Evolutionary conservation across 192 early-diverging fungal species (phyloP).

Genomic region (Mortierella hygrophila): DNA sequence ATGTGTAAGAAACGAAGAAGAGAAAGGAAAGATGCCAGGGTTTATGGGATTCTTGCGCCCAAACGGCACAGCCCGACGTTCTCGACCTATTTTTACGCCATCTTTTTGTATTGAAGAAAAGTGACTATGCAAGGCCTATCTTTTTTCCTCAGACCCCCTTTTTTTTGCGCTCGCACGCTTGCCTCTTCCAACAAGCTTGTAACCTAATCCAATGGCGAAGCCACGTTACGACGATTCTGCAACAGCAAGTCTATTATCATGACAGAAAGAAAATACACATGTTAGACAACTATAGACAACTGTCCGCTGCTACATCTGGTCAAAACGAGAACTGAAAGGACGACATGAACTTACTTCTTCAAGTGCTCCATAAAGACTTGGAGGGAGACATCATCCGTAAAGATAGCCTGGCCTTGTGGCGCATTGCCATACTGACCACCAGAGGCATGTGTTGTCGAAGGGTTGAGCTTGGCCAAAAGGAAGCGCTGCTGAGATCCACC

Average conservation of each 20-base stretch:
- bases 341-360: constrained; percentile 73
- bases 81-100: background rate
- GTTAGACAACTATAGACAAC: background rate
- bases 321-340: background rate
- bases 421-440: constrained; percentile 74
- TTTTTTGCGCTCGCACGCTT: background rate
- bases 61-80: background rate
- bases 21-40: background rate
- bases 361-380: constrained; percentile 98
- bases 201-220: background rate
- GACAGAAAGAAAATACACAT: background rate
- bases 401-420: constrained; percentile 87
- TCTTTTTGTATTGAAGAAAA: background rate
- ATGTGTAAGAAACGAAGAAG: background rate
- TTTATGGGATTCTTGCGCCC: background rate
- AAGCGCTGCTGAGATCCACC: constrained; percentile 98
- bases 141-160: background rate
- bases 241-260: constrained; percentile 14
- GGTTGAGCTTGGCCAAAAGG: constrained; percentile 97
- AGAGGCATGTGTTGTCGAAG: constrained; percentile 93
- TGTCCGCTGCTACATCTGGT: too few species aligned
- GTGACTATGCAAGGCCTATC: too few species aligned
- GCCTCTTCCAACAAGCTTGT: background rate
- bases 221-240: constrained; percentile 17
- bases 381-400: constrained; percentile 98